Conservation (phyloP, 75 land plant species). For the Picea glauca region DNA sequence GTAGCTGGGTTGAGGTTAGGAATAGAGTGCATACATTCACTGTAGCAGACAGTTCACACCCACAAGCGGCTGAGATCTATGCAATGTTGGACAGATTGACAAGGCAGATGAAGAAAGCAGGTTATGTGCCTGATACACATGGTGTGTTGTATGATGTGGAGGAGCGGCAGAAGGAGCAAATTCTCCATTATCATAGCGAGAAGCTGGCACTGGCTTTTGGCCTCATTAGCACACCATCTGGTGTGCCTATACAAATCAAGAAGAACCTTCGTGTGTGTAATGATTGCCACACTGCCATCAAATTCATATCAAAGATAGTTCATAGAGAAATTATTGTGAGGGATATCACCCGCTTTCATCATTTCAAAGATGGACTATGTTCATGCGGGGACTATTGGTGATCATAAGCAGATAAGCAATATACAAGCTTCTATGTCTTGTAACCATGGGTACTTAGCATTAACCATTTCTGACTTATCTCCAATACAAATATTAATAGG, state of each 20-base stretch:
- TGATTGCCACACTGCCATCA: slow-evolving; percentile 47
- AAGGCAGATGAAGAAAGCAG: slow-evolving; percentile 50
- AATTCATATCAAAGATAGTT: slow-evolving; percentile 49
- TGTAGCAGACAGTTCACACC: slow-evolving; percentile 45
- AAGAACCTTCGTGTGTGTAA: slow-evolving; percentile 53
- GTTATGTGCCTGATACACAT: slow-evolving; percentile 33
- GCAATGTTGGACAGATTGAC: slow-evolving; percentile 40
- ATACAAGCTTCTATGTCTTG: too few relatives aligned
- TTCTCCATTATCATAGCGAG: slow-evolving; percentile 54
- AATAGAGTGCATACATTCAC: slow-evolving; percentile 38
- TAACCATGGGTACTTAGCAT: too few relatives aligned
- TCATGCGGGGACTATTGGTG: slow-evolving; percentile 62
- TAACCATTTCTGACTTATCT: too few relatives aligned
- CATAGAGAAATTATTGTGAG: slow-evolving; percentile 37
- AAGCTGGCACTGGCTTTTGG: slow-evolving; percentile 64
- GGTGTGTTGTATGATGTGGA: slow-evolving; percentile 43
- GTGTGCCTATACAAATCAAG: slow-evolving; percentile 37
- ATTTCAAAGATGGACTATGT: slow-evolving; percentile 44
- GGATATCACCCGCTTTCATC: slow-evolving; percentile 54
- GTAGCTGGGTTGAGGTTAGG: slow-evolving; percentile 47
- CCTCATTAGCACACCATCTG: slow-evolving; percentile 35
- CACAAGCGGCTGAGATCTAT: slow-evolving; percentile 34
- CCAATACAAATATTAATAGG: too few relatives aligned
- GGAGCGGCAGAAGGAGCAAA: slow-evolving; percentile 58
- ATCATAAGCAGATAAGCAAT: slow-evolving; percentile 5